Evolutionary conservation across 169 alveolate genomes (phyloP).

Genomic region (Eimeria falciformis): DNA sequence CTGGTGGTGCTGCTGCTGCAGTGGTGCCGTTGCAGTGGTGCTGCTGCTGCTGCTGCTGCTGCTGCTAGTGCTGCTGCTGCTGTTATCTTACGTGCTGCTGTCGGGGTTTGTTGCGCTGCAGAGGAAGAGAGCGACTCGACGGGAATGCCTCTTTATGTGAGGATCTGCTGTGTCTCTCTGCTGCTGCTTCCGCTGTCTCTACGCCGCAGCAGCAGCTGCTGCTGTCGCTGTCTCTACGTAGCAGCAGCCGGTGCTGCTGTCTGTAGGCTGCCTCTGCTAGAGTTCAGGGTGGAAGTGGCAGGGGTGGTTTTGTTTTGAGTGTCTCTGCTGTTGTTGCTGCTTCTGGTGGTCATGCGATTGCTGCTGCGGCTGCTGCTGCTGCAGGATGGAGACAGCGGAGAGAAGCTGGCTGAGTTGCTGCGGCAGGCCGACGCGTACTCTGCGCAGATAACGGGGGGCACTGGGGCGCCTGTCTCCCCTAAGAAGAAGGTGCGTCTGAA

Average conservation of each 20-base stretch:
- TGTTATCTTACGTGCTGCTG: not conserved
- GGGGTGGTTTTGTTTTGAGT: too few species aligned
- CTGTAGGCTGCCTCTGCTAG: not conserved
- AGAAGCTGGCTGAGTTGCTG: slow-evolving; percentile 10
- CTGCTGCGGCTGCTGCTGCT: not conserved
- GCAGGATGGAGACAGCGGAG: not conserved
- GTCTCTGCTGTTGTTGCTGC: not conserved
- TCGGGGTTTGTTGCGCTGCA: not conserved
- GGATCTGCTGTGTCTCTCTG: too few species aligned
- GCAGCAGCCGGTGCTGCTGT: not conserved
- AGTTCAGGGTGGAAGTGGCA: not conserved
- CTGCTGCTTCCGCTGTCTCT: not conserved
- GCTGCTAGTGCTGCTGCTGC: slow-evolving; percentile 8
- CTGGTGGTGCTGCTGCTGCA: too few species aligned
- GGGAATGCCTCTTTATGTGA: not conserved
- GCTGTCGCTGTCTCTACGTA: not conserved
- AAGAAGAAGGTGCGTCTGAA: not conserved
- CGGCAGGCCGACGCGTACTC: slow-evolving; percentile 47
- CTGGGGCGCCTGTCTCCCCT: not conserved
- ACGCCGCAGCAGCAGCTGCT: not conserved
- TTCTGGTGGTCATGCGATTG: not conserved
- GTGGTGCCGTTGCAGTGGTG: too few species aligned
- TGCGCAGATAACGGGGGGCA: slow-evolving; percentile 6
- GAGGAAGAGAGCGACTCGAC: not conserved
- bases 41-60: not conserved